phyloP scores from a whole-genome alignment of 768 basidiomycete genomes.

The Termitomyces sp. region DNA sequence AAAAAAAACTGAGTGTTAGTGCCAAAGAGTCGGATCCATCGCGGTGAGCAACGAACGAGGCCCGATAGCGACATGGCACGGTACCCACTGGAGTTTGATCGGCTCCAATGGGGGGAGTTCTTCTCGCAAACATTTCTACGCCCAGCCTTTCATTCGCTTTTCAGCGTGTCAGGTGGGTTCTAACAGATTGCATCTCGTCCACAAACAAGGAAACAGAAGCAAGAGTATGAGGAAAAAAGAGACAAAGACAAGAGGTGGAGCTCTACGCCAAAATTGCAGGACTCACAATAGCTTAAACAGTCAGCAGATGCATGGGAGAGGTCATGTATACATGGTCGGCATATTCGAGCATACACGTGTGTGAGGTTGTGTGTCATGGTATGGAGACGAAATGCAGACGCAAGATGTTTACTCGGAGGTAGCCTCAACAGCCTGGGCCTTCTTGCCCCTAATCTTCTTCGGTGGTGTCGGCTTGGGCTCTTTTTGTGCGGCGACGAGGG shows the following conservation, averaged over 20 bases:
- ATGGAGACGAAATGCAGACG: constrained; percentile 12
- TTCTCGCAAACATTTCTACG: constrained; percentile 91
- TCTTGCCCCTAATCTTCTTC: constrained; percentile 74
- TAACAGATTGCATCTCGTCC: constrained; percentile 68
- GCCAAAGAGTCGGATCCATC: constrained; percentile 68
- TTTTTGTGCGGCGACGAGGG: constrained; percentile 63
- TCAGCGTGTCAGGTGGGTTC: constrained; percentile 78
- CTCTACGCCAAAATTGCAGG: neutral
- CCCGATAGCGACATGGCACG: constrained; percentile 78
- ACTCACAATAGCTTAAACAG: constrained; percentile 1
- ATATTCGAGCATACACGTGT: constrained; percentile 17
- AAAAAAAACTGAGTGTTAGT: constrained; percentile 41
- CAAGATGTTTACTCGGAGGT: constrained; percentile 11
- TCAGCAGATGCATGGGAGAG: constrained; percentile 4
- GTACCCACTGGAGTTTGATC: constrained; percentile 57
- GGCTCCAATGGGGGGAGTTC: constrained; percentile 41
- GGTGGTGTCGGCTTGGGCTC: constrained; percentile 62
- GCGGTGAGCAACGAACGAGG: constrained; percentile 56
- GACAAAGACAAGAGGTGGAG: neutral
- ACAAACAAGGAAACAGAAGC: constrained; percentile 1
- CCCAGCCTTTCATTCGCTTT: constrained; percentile 74
- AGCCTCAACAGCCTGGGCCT: constrained; percentile 31
- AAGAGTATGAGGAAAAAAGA: constrained; percentile 12
- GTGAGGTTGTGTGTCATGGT: neutral
- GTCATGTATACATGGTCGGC: constrained; percentile 20